Conservation (phyloP, 2,329 filamentous ascomycete species). For the Septoria petroselini region DNA sequence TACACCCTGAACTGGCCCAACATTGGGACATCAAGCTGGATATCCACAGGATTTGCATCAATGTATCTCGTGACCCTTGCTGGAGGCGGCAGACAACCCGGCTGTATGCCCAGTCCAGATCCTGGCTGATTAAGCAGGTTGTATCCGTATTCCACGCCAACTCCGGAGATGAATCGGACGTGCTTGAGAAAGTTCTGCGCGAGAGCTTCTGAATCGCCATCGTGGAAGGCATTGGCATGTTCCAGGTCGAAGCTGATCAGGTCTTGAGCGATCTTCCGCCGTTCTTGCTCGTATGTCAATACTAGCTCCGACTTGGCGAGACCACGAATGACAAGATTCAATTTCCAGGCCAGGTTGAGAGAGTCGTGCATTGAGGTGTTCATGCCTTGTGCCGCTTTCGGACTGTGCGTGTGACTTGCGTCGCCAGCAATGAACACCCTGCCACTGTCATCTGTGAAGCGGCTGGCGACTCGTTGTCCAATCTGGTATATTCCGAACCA, state of each 20-base stretch:
- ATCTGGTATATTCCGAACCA: constrained; percentile 66
- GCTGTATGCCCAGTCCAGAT: not conserved
- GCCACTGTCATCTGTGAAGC: constrained; percentile 52
- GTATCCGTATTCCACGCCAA: constrained; percentile 64
- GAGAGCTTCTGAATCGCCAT: constrained; percentile 61
- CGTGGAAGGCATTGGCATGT: constrained; percentile 53
- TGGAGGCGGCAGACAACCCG: constrained; percentile 56
- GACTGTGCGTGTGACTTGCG: constrained; percentile 41
- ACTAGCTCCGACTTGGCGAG: constrained; percentile 41
- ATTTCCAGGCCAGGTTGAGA: constrained; percentile 47
- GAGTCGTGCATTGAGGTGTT: constrained; percentile 47
- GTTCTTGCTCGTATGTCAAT: constrained; percentile 43
- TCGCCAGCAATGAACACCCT: constrained; percentile 44
- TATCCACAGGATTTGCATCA: constrained; percentile 73
- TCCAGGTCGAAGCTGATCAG: constrained; percentile 48
- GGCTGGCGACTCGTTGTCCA: constrained; percentile 59
- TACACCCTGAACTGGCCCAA: constrained; percentile 75
- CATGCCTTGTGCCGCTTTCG: constrained; percentile 47
- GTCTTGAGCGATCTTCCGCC: constrained; percentile 43
- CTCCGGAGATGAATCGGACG: constrained; percentile 69
- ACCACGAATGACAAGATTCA: constrained; percentile 42
- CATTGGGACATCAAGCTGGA: constrained; percentile 75
- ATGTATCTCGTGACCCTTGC: constrained; percentile 70
- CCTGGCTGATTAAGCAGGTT: constrained; percentile 43
- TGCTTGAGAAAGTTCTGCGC: constrained; percentile 68